Base-by-base conservation (phyloP, 345 rosid genomes). In the Viola odorata region DNA sequence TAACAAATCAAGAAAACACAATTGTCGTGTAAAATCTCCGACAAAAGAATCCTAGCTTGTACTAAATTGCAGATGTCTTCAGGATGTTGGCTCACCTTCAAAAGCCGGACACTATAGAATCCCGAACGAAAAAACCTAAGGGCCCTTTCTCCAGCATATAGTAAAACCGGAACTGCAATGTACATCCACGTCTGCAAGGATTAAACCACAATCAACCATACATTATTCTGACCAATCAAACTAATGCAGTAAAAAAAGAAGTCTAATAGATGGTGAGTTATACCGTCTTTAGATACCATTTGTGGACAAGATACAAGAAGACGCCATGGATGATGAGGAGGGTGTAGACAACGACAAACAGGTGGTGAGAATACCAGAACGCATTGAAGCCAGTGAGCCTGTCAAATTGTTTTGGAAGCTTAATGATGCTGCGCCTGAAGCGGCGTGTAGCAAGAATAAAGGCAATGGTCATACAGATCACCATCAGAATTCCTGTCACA, bases 311-410 rank as follows among this genome's bases (percentile, higher is more conserved):
- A 66, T 75, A 92, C 60, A 92, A 82, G 77, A 70, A 77, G 13
- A 69, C 62, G 0, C 98, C 94, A 10, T 92, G 98, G 71, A 87
- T 69, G 64, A 85, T 13, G 71, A 92, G 87, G 67, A 92, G 67
- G 66, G 82, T 36, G 58, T 92, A 92, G 68, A 89, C 96, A 51
- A 81, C 7, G 49, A 84, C 77, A 62, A 92, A 83, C 13, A 92
- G 72, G 71, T 92, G 96, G 78, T 92, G 98, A 12, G 98, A 92
- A 70, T 92, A 92, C 98, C 98, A 92, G 66, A 92, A 92, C 42
- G 98, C 96, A 59, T 92, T 92, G 79, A 81, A 92, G 60, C 98
- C 98, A 7, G 98, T 92, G 48, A 89, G 69, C 72, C 94, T 88
- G 67, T 92, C 89, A 39, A 92, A 89, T 13, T 96, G 96, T 71